Evolutionary conservation across 441 rosid species (phyloP).

Genomic region (Biscutella laevigata): DNA sequence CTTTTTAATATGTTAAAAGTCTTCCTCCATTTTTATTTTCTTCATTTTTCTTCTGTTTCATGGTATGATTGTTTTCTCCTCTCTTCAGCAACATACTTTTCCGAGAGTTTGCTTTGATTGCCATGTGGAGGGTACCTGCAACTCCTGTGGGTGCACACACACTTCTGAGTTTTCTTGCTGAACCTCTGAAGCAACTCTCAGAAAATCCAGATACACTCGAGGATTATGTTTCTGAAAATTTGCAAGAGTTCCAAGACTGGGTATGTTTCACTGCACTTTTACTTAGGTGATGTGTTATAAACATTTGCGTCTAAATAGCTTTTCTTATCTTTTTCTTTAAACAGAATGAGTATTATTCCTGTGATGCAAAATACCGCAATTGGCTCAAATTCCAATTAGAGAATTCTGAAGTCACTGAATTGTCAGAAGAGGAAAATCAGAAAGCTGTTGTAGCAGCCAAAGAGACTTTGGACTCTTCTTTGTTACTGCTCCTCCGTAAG

Average conservation of each 20-base stretch:
- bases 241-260: conserved; percentile 93
- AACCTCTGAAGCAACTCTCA: conserved; percentile 92
- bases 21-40: not conserved
- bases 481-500: conserved; percentile 65
- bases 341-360: conserved; percentile 86
- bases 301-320: not conserved
- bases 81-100: conserved; percentile 72
- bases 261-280: conserved; percentile 35
- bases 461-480: conserved; percentile 59
- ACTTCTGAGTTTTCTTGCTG: conserved; percentile 90
- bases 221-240: conserved; percentile 62
- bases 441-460: conserved; percentile 56
- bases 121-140: conserved; percentile 98
- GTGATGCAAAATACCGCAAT: conserved; percentile 92
- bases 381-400: conserved; percentile 84
- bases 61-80: conserved; percentile 12
- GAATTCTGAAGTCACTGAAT: conserved; percentile 60
- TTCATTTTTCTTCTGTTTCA: conserved; percentile 11
- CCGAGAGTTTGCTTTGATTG: conserved; percentile 87
- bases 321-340: conserved; percentile 15
- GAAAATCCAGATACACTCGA: conserved; percentile 54
- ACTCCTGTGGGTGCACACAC: conserved; percentile 96
- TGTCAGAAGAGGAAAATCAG: conserved; percentile 71
- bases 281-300: not conserved
- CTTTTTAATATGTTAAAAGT: too few relatives aligned